Conservation (phyloP, 257 asterid species). For the Lycium ferocissimum region DNA sequence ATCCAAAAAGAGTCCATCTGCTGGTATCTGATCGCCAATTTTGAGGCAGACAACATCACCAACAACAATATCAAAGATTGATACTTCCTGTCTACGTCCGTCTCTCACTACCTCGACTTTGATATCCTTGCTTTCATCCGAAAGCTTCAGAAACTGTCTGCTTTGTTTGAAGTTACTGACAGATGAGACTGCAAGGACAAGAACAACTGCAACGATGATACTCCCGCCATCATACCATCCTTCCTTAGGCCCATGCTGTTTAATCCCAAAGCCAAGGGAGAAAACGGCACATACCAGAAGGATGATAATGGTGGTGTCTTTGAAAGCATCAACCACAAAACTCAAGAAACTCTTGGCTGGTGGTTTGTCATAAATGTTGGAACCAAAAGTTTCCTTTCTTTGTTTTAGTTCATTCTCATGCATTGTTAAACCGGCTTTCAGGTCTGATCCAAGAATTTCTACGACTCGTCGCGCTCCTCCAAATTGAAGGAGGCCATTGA, state of each 20-base stretch:
- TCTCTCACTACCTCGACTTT: slow-evolving; percentile 30
- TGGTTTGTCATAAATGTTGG: slow-evolving; percentile 28
- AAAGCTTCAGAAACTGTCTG: slow-evolving; percentile 33
- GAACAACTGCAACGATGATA: slow-evolving; percentile 27
- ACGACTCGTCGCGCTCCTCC: slow-evolving; percentile 32
- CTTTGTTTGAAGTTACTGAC: slow-evolving; percentile 34
- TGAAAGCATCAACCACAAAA: slow-evolving; percentile 31
- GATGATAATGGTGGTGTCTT: slow-evolving; percentile 31
- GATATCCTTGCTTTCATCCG: slow-evolving; percentile 27
- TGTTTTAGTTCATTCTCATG: background rate
- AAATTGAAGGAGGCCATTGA: background rate
- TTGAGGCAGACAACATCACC: slow-evolving; percentile 48
- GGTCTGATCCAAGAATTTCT: slow-evolving; percentile 28
- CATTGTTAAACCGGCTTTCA: slow-evolving; percentile 15
- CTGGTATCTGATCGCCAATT: slow-evolving; percentile 57
- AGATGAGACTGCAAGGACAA: slow-evolving; percentile 37
- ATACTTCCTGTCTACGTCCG: slow-evolving; percentile 38
- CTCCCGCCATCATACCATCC: slow-evolving; percentile 39
- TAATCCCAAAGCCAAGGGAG: slow-evolving; percentile 32
- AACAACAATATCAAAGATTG: slow-evolving; percentile 42
- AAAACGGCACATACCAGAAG: slow-evolving; percentile 32
- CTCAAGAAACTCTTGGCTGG: slow-evolving; percentile 23
- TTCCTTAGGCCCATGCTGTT: slow-evolving; percentile 32
- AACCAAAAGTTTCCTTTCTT: slow-evolving; percentile 29
- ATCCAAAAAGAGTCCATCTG: slow-evolving; percentile 51